Percentiles rank a stretch among this genome's conserved stretches.
These are phyloP conservation scores for Bolboschoenoplectus hybrid DNA, from an alignment of 202 grass and related monocot species.

Conservation along the genomic window DNA sequence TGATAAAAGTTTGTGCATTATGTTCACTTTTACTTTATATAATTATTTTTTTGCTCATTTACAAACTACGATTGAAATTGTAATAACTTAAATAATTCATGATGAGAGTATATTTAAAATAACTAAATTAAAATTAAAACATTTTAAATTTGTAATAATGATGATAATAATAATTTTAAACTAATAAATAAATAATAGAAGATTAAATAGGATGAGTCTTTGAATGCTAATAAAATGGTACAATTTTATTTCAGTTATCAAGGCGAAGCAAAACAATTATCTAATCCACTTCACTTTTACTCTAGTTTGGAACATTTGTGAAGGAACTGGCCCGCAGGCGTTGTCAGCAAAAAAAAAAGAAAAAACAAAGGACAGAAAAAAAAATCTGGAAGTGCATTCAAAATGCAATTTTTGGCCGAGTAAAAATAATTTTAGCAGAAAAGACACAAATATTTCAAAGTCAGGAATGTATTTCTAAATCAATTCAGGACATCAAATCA, in stretches of 20 bases:
- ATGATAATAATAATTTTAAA: no score
- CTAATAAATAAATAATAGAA: no score
- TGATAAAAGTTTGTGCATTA: neutral
- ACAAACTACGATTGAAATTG: neutral
- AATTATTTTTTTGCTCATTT: no score
- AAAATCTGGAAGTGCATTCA: neutral
- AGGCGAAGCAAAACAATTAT: no score
- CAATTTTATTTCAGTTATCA: neutral
- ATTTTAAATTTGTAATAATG: neutral
- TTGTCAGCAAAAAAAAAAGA: neutral
- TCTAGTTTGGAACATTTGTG: no score
- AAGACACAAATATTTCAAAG: neutral
- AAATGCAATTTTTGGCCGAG: neutral
- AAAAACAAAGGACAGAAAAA: neutral
- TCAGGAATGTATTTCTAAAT: conserved; percentile 11
- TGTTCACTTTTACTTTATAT: no score
- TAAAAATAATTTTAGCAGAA: neutral
- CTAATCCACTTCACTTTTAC: no score
- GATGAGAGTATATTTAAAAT: no score
- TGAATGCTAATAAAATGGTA: neutral
- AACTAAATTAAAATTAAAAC: neutral
- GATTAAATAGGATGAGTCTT: neutral
- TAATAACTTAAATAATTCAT: neutral
- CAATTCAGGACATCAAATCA: neutral
- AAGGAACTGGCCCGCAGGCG: neutral